phyloP scores from a whole-genome alignment of 768 basidiomycete species.

The Albatrellus ellisii region DNA sequence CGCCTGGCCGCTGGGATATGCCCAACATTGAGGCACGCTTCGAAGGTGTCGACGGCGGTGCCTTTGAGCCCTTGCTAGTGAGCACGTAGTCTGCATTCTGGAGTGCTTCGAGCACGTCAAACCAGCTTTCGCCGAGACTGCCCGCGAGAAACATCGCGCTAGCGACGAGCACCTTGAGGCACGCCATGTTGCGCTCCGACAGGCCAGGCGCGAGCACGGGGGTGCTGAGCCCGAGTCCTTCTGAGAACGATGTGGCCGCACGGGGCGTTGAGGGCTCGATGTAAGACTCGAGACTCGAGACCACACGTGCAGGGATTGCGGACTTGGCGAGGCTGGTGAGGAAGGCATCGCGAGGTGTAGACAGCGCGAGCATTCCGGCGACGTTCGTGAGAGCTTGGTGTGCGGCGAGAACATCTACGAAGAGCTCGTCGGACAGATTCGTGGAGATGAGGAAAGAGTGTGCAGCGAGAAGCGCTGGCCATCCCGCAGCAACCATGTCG shows the following conservation, averaged over 20 bases:
- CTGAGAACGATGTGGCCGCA: constrained; percentile 42
- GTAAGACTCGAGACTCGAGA: constrained; percentile 66
- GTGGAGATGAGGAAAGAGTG: constrained; percentile 84
- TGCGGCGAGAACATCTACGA: constrained; percentile 73
- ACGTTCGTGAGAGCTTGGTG: constrained; percentile 80
- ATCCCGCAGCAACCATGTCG: constrained; percentile 75
- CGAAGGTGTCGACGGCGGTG: constrained; percentile 5
- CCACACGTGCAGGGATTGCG: constrained; percentile 82
- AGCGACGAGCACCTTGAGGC: constrained; percentile 69
- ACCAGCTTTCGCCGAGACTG: constrained; percentile 86
- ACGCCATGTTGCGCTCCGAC: constrained; percentile 83
- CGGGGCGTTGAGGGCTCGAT: constrained; percentile 45
- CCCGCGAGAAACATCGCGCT: constrained; percentile 75
- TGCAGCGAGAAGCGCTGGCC: constrained; percentile 88
- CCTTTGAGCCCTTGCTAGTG: constrained; percentile 36
- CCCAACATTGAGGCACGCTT: constrained; percentile 15
- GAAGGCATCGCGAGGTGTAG: constrained; percentile 88
- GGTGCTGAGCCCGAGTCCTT: constrained; percentile 48
- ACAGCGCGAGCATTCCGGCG: constrained; percentile 76
- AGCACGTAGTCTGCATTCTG: constrained; percentile 95
- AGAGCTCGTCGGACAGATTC: constrained; percentile 85
- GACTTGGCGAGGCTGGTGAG: constrained; percentile 82
- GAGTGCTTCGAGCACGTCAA: constrained; percentile 75
- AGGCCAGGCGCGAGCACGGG: constrained; percentile 55
- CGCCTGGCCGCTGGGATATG: constrained; percentile 1